A percentile compares a stretch with the other conserved stretches of the same genome.
These are phyloP conservation scores for Guadua angustifolia DNA, from an alignment of 176 grass and related monocot genomes.

Conservation along the genomic window DNA sequence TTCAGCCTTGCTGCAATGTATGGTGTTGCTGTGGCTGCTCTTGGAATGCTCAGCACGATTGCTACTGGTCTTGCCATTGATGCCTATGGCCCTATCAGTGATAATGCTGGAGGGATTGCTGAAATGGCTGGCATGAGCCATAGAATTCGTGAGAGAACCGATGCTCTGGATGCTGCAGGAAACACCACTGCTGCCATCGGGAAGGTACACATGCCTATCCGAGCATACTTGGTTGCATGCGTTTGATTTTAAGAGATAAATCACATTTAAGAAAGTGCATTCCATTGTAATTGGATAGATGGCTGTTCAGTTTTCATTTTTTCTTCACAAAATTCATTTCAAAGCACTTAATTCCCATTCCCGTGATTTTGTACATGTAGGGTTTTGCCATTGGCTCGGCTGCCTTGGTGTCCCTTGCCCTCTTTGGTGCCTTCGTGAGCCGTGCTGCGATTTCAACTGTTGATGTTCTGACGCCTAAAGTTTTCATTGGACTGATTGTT, in stretches of 20 bases:
- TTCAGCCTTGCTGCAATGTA: constrained; percentile 77
- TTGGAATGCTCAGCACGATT: constrained; percentile 75
- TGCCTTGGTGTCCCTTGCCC: constrained; percentile 83
- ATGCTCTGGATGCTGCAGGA: constrained; percentile 58
- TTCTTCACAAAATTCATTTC: neutral
- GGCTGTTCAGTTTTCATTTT: neutral
- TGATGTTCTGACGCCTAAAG: constrained; percentile 85
- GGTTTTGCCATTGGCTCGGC: constrained; percentile 89
- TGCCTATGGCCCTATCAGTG: constrained; percentile 69
- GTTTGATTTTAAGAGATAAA: neutral
- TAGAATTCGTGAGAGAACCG: constrained; percentile 60
- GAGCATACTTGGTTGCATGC: neutral
- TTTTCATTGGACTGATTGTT: constrained; percentile 79
- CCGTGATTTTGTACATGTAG: constrained; percentile 41
- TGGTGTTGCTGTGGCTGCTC: constrained; percentile 69
- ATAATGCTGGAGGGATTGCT: constrained; percentile 69
- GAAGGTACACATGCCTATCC: constrained; percentile 37
- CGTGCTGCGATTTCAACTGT: constrained; percentile 72
- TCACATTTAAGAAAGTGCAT: neutral
- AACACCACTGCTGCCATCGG: constrained; percentile 58
- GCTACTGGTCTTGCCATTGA: constrained; percentile 68
- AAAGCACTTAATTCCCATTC: too few relatives aligned
- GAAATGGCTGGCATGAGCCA: constrained; percentile 77
- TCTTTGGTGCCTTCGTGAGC: constrained; percentile 87
- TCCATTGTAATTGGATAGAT: neutral